Conservation (phyloP, 148 eudicot species). For the Fagopyrum homotropicum region DNA sequence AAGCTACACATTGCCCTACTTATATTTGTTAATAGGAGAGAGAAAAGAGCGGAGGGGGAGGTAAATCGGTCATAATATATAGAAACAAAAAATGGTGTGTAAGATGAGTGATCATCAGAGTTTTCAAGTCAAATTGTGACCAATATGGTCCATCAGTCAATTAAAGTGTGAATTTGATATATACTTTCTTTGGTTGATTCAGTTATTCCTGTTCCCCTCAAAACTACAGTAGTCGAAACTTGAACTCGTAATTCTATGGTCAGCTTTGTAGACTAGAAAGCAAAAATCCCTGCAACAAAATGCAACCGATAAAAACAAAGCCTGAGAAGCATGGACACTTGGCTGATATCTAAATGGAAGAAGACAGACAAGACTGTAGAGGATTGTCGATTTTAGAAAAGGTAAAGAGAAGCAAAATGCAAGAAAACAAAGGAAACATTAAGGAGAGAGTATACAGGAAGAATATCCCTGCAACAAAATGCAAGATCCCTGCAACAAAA, state of each 20-base stretch:
- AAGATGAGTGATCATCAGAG: not conserved
- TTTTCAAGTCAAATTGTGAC: not conserved
- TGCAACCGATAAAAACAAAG: not conserved
- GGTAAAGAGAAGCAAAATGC: not conserved
- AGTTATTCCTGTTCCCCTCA: not conserved
- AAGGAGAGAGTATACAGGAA: conserved; percentile 20
- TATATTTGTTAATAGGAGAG: too few species aligned
- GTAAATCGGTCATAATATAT: too few species aligned
- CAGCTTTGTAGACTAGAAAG: not conserved
- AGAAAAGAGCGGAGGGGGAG: too few species aligned
- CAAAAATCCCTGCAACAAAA: not conserved
- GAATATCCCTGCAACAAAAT: conserved; percentile 11
- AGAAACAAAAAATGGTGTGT: too few species aligned
- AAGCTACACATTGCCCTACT: too few species aligned
- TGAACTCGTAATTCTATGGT: not conserved
- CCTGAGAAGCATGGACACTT: not conserved
- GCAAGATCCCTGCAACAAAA: not conserved
- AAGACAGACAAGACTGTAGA: not conserved
- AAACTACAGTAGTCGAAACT: not conserved
- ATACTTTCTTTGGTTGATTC: too few species aligned
- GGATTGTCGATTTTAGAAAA: too few species aligned
- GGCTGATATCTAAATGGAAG: not conserved
- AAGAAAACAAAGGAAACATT: not conserved
- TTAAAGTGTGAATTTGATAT: not conserved
- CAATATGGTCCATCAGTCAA: not conserved